phyloP scores from a whole-genome alignment of 305 asterid species.

The Ruellia speciosa region DNA sequence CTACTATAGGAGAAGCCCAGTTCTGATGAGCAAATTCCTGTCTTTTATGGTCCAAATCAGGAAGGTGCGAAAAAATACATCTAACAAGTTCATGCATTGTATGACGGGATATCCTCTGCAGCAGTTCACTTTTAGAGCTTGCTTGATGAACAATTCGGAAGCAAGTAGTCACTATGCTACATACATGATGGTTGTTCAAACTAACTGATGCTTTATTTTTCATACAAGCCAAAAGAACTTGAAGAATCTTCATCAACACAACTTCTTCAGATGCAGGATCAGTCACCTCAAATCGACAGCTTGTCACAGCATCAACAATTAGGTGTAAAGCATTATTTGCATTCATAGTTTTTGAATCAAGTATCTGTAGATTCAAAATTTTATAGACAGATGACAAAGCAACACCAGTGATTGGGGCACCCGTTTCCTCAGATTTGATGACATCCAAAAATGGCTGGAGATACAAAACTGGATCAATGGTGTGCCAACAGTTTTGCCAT shows the following conservation, averaged over 20 bases:
- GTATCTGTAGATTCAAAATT: constrained; percentile 66
- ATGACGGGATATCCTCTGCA: constrained; percentile 89
- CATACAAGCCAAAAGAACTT: constrained; percentile 97
- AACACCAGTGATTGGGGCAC: constrained; percentile 96
- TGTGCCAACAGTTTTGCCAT: constrained; percentile 71
- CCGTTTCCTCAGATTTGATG: constrained; percentile 91
- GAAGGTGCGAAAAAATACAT: constrained; percentile 77
- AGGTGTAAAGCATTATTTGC: constrained; percentile 71
- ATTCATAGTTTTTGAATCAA: constrained; percentile 63
- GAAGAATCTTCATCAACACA: constrained; percentile 95
- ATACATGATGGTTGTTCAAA: constrained; percentile 80
- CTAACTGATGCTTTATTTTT: constrained; percentile 70
- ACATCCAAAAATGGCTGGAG: constrained; percentile 88
- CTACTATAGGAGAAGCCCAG: constrained; percentile 30
- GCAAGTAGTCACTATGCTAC: constrained; percentile 82
- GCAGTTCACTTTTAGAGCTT: constrained; percentile 81
- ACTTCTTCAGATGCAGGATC: constrained; percentile 99
- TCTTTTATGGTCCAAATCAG: constrained; percentile 32
- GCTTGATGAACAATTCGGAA: constrained; percentile 95
- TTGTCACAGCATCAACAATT: constrained; percentile 94
- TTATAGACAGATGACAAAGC: constrained; percentile 87
- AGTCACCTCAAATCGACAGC: constrained; percentile 97
- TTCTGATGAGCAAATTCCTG: constrained; percentile 31
- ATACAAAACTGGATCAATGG: constrained; percentile 67
- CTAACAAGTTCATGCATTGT: constrained; percentile 88